Evolutionary conservation across 2,329 filamentous ascomycete genomes (phyloP).

Genomic region (Alternaria incomplexa): DNA sequence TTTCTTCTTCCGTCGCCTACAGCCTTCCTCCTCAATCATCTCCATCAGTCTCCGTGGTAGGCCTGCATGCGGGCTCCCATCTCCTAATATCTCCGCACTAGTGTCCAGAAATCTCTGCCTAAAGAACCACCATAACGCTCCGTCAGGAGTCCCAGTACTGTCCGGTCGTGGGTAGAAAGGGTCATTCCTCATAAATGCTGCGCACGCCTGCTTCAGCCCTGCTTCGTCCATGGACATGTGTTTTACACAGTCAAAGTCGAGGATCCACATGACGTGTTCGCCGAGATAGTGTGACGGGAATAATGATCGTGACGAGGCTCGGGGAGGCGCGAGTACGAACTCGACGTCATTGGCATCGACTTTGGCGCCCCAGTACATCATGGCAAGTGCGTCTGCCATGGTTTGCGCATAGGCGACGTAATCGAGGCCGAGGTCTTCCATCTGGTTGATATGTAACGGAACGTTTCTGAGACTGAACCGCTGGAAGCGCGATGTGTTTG

Average conservation of each 20-base stretch:
- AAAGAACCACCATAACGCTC: slow-evolving; percentile 4
- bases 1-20: not conserved
- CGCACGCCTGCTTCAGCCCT: slow-evolving; percentile 52
- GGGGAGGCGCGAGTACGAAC: slow-evolving; percentile 56
- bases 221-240: slow-evolving; percentile 47
- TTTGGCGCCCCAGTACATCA: slow-evolving; percentile 57
- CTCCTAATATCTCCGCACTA: not conserved
- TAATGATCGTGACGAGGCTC: not conserved
- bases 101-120: not conserved
- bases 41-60: not conserved
- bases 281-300: slow-evolving; percentile 16
- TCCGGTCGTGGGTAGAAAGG: slow-evolving; percentile 55
- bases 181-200: slow-evolving; percentile 58
- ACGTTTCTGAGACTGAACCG: slow-evolving; percentile 53
- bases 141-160: slow-evolving; percentile 7
- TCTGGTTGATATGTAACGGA: slow-evolving; percentile 58
- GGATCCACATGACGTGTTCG: slow-evolving; percentile 40
- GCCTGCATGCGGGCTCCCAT: not conserved
- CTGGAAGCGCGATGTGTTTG: slow-evolving; percentile 19
- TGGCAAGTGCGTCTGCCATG: slow-evolving; percentile 60
- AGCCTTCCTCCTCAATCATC: not conserved
- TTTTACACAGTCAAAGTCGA: slow-evolving; percentile 67
- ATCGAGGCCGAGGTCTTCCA: slow-evolving; percentile 52
- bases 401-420: slow-evolving; percentile 46
- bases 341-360: slow-evolving; percentile 63